A percentile compares a stretch with the other conserved stretches of the same genome.
These are phyloP conservation scores for Dillenia turbinata DNA, from an alignment of 164 flowering plant species.

Conservation along the genomic window DNA sequence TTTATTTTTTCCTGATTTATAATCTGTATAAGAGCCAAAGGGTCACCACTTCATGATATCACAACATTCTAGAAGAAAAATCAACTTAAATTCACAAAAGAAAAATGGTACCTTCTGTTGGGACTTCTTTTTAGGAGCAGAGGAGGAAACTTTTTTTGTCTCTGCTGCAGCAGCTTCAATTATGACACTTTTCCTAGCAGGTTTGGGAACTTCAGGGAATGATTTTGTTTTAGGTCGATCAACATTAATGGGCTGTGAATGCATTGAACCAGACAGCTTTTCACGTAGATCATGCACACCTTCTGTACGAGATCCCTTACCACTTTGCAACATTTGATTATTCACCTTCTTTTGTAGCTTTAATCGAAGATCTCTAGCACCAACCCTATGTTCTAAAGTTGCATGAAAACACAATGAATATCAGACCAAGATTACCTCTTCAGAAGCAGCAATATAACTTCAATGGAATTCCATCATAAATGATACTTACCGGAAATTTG, in stretches of 20 bases:
- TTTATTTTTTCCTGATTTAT: too few relatives aligned
- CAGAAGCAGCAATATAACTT: not conserved
- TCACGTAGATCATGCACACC: slow-evolving; percentile 79
- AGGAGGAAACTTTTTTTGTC: slow-evolving; percentile 32
- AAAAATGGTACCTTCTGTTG: slow-evolving; percentile 47
- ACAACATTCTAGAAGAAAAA: not conserved
- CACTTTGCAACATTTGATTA: slow-evolving; percentile 40
- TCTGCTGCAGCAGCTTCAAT: slow-evolving; percentile 40
- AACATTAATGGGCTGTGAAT: slow-evolving; percentile 40
- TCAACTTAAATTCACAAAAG: not conserved
- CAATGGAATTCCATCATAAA: slow-evolving; percentile 1
- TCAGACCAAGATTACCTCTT: slow-evolving; percentile 3
- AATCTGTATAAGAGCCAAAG: too few relatives aligned
- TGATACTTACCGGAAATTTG: slow-evolving; percentile 58
- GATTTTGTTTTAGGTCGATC: slow-evolving; percentile 46
- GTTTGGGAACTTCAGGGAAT: slow-evolving; percentile 33
- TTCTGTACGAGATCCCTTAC: slow-evolving; percentile 36
- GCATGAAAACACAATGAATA: slow-evolving; percentile 25
- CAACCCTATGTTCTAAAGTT: slow-evolving; percentile 52
- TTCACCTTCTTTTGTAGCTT: slow-evolving; percentile 74
- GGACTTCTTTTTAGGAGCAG: slow-evolving; percentile 38
- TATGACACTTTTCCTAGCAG: slow-evolving; percentile 38
- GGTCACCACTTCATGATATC: too few relatives aligned
- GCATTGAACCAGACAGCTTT: slow-evolving; percentile 71
- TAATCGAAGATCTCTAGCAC: slow-evolving; percentile 72